Evolutionary conservation across 495 filamentous ascomycete genomes (phyloP), one percentile per base, ranked within the genome.

Genomic region (Aspergillus leporis): DNA sequence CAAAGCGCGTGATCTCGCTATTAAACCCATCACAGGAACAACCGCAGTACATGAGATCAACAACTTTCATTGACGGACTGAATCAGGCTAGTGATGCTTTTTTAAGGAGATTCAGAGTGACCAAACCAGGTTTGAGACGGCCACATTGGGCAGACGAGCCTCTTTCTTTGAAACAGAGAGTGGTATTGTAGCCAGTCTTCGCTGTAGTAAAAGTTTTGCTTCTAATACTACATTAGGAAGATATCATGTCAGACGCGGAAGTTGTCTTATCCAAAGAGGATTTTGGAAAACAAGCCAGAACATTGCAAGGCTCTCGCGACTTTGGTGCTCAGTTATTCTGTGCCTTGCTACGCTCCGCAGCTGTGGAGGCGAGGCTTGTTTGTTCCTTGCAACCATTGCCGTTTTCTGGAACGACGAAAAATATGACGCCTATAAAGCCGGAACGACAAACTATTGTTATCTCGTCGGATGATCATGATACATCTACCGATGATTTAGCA

Each of bases 291-390:
- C 86, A 90, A 50, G 90, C 91, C 2, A 77, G 75, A 54, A 77
- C 68, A 4, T 70, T 93, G 30, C 66, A 81, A 62, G 93, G 92
- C 5, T 97, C 93, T 43, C 87, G 91, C 47, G 93, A 98, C 73
- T 81, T 94, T 32, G 94, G 93, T 14, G 87, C 91, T 19, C 92
- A 97, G 69, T 70, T 99, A 4, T 96, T 93, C 58, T 97, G 94
- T 73, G 87, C 91, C 8, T 68, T 97, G 23, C 79, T 99, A 12
- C 86, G 94, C 9, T 83, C 84, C 30, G 83, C 80, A 30, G 92
- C 88, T 7, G 85, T 98, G 3, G 86, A 91, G 60, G 83, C 92
- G n/a, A 84, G 94, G 16, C 81, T 99, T 3, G 90, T 97, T 1
- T 98, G 93, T 72, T 99, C 95, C 9, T 79, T 99, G 13, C 93